Evolutionary conservation across 2,329 filamentous ascomycete species (phyloP).

Genomic region (Cadophora sp.): DNA sequence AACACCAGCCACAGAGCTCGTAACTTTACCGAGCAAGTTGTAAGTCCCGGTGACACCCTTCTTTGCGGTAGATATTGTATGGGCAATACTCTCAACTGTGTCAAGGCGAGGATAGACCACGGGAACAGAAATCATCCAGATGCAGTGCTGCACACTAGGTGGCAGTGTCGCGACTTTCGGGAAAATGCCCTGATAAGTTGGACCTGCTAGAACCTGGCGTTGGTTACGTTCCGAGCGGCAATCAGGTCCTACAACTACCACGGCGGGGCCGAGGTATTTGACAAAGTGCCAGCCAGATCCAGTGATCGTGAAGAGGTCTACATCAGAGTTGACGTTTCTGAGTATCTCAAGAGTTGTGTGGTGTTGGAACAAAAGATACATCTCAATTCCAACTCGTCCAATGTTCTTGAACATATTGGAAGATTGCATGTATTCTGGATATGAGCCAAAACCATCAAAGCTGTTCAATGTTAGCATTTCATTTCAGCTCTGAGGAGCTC

Average conservation of each 20-base stretch:
- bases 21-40: slow-evolving; percentile 94
- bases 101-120: slow-evolving; percentile 91
- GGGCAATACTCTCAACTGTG: slow-evolving; percentile 87
- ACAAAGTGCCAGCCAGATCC: slow-evolving; percentile 99
- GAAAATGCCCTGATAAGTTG: slow-evolving; percentile 96
- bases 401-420: slow-evolving; percentile 99
- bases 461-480: slow-evolving; percentile 53
- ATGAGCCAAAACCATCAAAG: slow-evolving; percentile 96
- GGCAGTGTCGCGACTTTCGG: slow-evolving; percentile 92
- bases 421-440: slow-evolving; percentile 97
- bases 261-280: slow-evolving; percentile 91
- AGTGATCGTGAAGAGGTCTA: slow-evolving; percentile 94
- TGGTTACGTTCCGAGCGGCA: slow-evolving; percentile 91
- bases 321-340: slow-evolving; percentile 84
- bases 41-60: slow-evolving; percentile 96
- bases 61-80: slow-evolving; percentile 93
- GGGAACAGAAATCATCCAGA: slow-evolving; percentile 95
- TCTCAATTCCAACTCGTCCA: slow-evolving; percentile 91
- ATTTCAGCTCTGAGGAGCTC: background rate
- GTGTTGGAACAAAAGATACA: slow-evolving; percentile 98
- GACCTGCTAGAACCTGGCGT: slow-evolving; percentile 90
- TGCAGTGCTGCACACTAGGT: slow-evolving; percentile 92
- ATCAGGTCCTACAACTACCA: slow-evolving; percentile 89
- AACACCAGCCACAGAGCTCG: slow-evolving; percentile 91
- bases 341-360: slow-evolving; percentile 95